Base-by-base conservation (phyloP, 768 basidiomycete genomes). In the Chiua virens region DNA sequence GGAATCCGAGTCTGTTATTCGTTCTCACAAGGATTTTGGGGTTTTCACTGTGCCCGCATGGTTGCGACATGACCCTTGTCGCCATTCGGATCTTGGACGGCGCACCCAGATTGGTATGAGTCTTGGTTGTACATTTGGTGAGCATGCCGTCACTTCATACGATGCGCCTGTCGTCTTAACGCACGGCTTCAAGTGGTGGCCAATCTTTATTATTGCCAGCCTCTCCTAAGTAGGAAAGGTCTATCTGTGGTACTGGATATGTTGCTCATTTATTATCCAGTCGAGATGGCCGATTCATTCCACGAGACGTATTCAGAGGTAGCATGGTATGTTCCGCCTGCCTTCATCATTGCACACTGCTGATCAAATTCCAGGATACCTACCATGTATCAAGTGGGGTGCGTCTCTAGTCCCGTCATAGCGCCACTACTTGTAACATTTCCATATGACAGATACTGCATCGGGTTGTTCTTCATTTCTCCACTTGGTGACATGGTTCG, bases 201-300 rank as follows among this genome's bases (percentile, higher is more conserved):
- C 23, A 92, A 92, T 63, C 69, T 93, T 43, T 92, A 91, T 63
- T 93, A 92, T 53, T 87, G 84, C 54, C 88, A 90, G 68, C 90
- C 90, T 8, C 69, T 92, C 52, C 71, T 92, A 10, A 87, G 89
- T 82, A 61, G 61, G 77, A 70, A 57, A 10, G 1, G 14, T 35
- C 14, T 38, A 17, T 35, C 23, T 45, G 4, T 42, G n/a, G 14
- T 42, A n/a, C n/a, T n/a, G 22, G 2, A 44, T 37, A 28, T 17
- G n/a, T 50, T 11, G 25, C 49, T 53, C 8, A 54, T 22, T 2
- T 11, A 3, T 42, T 34, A 25, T 13, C 20, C 34, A 64, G 65
- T 67, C 18, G 54, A 67, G 45, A 69, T 77, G 50, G 63, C 78
- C 50, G 37, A 61, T 43, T 67, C 73, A 5, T 75, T 80, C 49